Percentiles rank a stretch among this genome's conserved stretches.
Conservation (phyloP, 1,139 yeast genomes). For the Kodamaea arcana region DNA sequence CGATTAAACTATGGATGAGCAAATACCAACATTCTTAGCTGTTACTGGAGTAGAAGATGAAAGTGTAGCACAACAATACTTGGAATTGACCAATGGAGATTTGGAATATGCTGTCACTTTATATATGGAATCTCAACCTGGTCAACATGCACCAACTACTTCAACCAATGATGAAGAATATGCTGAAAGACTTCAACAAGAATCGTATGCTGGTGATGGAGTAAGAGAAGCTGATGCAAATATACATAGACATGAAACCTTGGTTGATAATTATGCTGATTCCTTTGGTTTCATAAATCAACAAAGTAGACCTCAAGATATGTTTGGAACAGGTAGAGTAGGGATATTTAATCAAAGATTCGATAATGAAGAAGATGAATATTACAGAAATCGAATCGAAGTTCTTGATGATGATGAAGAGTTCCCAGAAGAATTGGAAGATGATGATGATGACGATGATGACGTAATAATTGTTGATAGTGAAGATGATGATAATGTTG, state of each 20-base stretch:
- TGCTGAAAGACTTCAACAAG: slow-evolving; percentile 64
- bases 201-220: slow-evolving; percentile 43
- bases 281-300: slow-evolving; percentile 10
- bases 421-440: slow-evolving; percentile 1
- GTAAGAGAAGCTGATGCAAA: slow-evolving; percentile 71
- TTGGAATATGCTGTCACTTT: slow-evolving; percentile 83
- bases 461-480: slow-evolving; percentile 28
- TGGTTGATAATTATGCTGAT: slow-evolving; percentile 39
- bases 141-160: slow-evolving; percentile 15
- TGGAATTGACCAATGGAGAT: slow-evolving; percentile 76
- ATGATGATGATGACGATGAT: slow-evolving; percentile 18
- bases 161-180: slow-evolving; percentile 50
- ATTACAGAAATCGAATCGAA: slow-evolving; percentile 17
- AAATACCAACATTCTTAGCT: slow-evolving; percentile 71
- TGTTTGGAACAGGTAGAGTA: slow-evolving; percentile 39
- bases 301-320: slow-evolving; percentile 27
- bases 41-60: slow-evolving; percentile 76
- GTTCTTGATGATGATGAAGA: slow-evolving; percentile 14
- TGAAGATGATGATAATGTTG: slow-evolving; percentile 20
- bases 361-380: slow-evolving; percentile 30
- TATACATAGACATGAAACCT: slow-evolving; percentile 75
- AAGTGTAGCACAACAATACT: slow-evolving; percentile 67
- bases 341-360: slow-evolving; percentile 45
- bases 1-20: slow-evolving; percentile 42
- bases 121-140: slow-evolving; percentile 58